Conservation (phyloP, 139 green algal species). For the Coelastrella sp. region DNA sequence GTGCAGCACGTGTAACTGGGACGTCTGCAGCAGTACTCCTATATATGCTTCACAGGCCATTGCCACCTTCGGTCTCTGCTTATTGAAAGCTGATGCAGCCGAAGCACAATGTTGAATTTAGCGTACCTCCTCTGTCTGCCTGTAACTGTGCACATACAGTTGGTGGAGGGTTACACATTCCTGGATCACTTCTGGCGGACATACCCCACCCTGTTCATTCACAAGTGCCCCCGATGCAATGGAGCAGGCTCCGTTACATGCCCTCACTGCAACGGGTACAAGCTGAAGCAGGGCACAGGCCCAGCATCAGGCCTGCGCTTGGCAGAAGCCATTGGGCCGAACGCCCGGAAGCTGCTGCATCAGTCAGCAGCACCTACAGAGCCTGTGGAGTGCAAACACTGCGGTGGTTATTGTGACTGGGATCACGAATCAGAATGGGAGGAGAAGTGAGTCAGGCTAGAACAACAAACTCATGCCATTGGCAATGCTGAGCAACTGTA, state of each 20-base stretch:
- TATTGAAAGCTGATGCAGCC: too few species aligned
- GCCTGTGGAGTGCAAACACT: constrained; percentile 55
- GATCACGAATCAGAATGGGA: constrained; percentile 69
- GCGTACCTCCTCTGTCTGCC: background rate
- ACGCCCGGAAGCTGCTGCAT: background rate
- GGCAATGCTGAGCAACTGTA: too few species aligned
- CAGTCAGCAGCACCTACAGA: background rate
- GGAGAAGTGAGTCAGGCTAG: constrained; percentile 55
- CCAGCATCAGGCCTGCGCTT: constrained; percentile 3
- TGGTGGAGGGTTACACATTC: constrained; percentile 69
- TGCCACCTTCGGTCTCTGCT: too few species aligned
- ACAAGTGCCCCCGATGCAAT: constrained; percentile 65
- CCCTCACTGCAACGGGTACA: constrained; percentile 62
- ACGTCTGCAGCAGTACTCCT: too few species aligned
- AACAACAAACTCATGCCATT: too few species aligned
- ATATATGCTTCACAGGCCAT: too few species aligned
- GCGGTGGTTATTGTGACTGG: constrained; percentile 63
- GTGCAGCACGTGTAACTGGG: too few species aligned
- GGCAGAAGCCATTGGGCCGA: background rate
- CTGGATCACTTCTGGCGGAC: constrained; percentile 64
- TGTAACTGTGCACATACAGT: constrained; percentile 36
- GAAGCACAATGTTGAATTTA: background rate
- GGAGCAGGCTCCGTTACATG: constrained; percentile 61
- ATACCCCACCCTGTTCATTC: constrained; percentile 61
- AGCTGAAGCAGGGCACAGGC: constrained; percentile 39